phyloP scores from a whole-genome alignment of 164 flowering plant genomes.

The Liriodendron chinense region DNA sequence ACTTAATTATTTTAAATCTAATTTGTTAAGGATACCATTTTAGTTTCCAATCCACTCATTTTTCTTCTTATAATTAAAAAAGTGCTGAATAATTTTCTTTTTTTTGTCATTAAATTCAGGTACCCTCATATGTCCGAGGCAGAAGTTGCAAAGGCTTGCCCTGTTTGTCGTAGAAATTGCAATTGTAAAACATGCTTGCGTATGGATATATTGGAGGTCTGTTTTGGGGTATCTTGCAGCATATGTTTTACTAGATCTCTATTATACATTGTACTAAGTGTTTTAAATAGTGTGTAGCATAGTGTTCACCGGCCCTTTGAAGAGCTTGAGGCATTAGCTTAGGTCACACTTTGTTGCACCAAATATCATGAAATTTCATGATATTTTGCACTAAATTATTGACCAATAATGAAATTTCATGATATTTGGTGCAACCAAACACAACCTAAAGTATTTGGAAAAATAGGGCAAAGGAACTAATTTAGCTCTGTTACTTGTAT shows the following conservation, averaged over 20 bases:
- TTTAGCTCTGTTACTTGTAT: background rate
- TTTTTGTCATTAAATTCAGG: slow-evolving; percentile 9
- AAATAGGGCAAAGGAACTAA: background rate
- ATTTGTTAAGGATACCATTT: too few species aligned
- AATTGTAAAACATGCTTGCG: slow-evolving; percentile 61
- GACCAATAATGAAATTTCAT: too few species aligned
- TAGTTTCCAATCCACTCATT: too few species aligned
- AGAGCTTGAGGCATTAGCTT: background rate
- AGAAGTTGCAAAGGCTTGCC: slow-evolving; percentile 16
- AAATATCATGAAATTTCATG: too few species aligned
- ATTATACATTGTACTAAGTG: background rate
- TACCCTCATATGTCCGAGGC: slow-evolving; percentile 16
- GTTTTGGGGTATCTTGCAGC: slow-evolving; percentile 16
- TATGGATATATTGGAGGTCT: slow-evolving; percentile 4
- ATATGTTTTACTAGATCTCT: slow-evolving; percentile 7
- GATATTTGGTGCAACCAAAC: too few species aligned
- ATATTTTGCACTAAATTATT: too few species aligned
- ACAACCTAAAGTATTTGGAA: too few species aligned
- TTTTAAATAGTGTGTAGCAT: background rate
- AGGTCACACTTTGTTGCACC: background rate
- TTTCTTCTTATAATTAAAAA: background rate
- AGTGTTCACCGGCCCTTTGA: background rate
- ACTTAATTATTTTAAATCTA: too few species aligned
- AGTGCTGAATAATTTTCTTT: background rate
- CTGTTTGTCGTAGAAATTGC: slow-evolving; percentile 24